A percentile compares a stretch with the other conserved stretches of the same genome.
phyloP scores from a whole-genome alignment of 139 green algal genomes.

The Nannochloris sp. region DNA sequence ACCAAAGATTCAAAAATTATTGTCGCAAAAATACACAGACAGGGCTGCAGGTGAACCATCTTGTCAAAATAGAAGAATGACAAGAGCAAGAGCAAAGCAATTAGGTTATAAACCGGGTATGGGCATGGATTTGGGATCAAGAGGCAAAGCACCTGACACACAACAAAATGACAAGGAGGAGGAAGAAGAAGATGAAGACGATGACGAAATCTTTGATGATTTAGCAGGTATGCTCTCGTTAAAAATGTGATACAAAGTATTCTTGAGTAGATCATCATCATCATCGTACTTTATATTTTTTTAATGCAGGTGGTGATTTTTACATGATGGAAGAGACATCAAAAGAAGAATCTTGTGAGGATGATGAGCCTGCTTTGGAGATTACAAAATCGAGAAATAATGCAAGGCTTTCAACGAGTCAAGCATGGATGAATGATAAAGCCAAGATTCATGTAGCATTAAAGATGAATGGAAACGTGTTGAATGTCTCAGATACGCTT shows the following conservation, averaged over 20 bases:
- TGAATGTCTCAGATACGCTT: no score
- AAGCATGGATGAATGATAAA: no score
- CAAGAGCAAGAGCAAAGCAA: neutral
- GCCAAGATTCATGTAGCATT: no score
- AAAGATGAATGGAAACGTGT: no score
- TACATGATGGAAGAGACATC: no score
- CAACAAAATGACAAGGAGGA: conserved; percentile 34
- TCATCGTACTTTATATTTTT: no score
- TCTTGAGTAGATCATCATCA: no score
- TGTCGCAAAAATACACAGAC: neutral
- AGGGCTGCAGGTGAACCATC: neutral
- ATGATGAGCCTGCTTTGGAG: neutral
- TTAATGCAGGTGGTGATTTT: no score
- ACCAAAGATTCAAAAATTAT: conserved; percentile 50
- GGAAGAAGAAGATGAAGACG: conserved; percentile 34
- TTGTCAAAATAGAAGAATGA: neutral
- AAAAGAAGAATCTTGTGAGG: neutral
- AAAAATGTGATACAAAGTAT: no score
- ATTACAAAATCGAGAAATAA: neutral
- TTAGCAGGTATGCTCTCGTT: no score
- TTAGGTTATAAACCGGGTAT: neutral
- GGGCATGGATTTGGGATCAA: neutral
- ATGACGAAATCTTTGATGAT: conserved; percentile 10
- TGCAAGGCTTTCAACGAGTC: no score
- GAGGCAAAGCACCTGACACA: conserved; percentile 39